phyloP scores from a whole-genome alignment of 306 rosid genomes.

The Acacia crassicarpa region DNA sequence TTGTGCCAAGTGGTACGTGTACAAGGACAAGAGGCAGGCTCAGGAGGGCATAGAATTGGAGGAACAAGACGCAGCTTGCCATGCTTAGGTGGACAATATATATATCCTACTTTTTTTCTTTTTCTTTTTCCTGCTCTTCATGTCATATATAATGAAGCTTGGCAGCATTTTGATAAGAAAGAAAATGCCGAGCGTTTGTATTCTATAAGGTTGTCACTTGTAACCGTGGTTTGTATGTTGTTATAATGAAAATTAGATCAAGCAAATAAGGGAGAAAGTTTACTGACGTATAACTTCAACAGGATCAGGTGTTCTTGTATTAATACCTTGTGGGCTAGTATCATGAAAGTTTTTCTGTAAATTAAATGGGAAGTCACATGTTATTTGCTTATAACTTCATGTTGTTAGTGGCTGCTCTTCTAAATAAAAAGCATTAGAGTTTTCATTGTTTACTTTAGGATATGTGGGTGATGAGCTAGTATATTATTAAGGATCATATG shows the following conservation, averaged over 20 bases:
- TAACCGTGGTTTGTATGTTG: neutral
- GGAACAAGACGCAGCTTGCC: constrained; percentile 43
- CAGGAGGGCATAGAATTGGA: constrained; percentile 64
- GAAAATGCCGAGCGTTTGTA: neutral
- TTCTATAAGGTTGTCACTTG: neutral
- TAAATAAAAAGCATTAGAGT: too few relatives aligned
- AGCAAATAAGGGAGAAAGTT: neutral
- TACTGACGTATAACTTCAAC: neutral
- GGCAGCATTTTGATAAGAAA: neutral
- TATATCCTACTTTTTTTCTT: neutral
- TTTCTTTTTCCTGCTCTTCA: neutral
- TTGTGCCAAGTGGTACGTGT: constrained; percentile 86
- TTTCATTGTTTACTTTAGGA: too few relatives aligned
- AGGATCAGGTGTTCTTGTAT: neutral
- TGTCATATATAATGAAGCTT: neutral
- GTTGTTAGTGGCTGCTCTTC: too few relatives aligned
- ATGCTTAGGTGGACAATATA: constrained; percentile 9
- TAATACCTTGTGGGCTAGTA: too few relatives aligned
- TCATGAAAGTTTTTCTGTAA: too few relatives aligned
- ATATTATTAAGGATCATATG: neutral
- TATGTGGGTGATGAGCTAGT: too few relatives aligned
- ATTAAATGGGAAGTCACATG: too few relatives aligned
- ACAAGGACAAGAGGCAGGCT: constrained; percentile 78
- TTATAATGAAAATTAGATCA: neutral
- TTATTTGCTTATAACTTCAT: too few relatives aligned